Conservation (phyloP, 495 filamentous ascomycete species). For the Tricharina praecox region DNA sequence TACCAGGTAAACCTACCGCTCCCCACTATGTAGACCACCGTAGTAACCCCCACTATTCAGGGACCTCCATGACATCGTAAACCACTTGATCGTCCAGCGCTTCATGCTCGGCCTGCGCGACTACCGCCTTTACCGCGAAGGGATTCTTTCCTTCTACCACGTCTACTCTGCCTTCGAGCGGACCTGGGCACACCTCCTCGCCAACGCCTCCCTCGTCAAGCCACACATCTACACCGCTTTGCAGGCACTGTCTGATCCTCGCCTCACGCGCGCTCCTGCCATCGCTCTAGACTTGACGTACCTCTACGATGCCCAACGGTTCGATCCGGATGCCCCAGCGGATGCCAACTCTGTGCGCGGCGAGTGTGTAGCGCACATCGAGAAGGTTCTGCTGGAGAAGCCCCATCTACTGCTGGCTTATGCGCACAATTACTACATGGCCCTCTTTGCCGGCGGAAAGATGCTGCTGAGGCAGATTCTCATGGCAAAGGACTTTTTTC, state of each 20-base stretch:
- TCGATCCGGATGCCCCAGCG: conserved; percentile 1
- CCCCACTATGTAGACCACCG: too few relatives aligned
- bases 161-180: conserved; percentile 23
- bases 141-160: conserved; percentile 19
- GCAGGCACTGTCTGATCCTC: conserved; percentile 12
- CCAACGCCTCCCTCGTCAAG: conserved; percentile 7
- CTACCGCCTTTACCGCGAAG: conserved; percentile 21
- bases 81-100: conserved; percentile 14
- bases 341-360: conserved; percentile 1
- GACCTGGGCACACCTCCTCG: conserved; percentile 14
- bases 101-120: conserved; percentile 18
- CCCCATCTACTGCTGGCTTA: conserved; percentile 23
- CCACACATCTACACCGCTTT: conserved; percentile 13
- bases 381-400: conserved; percentile 9
- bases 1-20: too few relatives aligned
- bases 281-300: conserved; percentile 16
- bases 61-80: conserved; percentile 21
- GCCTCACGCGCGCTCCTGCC: conserved; percentile 12
- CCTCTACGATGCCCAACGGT: conserved; percentile 6
- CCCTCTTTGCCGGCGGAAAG: conserved; percentile 25
- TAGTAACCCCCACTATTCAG: too few relatives aligned
- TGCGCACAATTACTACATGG: conserved; percentile 25
- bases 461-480: conserved; percentile 17
- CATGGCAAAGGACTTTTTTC: conserved; percentile 17
- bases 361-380: conserved; percentile 13